phyloP scores from a whole-genome alignment of 2,329 filamentous ascomycete genomes.

The Cytospora piceae region DNA sequence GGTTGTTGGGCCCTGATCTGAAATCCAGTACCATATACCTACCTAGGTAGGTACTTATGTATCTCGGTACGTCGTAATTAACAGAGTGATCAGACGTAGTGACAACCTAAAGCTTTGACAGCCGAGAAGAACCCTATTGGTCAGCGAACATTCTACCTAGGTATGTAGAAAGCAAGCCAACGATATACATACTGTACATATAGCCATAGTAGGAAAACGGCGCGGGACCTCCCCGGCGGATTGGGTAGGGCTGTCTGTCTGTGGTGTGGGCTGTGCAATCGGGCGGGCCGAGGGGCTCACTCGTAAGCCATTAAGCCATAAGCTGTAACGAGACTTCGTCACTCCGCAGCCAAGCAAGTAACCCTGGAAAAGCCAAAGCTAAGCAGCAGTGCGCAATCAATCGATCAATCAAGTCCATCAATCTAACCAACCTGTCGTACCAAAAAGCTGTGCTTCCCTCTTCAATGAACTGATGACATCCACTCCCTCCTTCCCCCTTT shows the following conservation, averaged over 20 bases:
- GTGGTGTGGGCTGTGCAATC: conserved; percentile 19
- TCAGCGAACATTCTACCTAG: neutral
- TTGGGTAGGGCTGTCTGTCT: conserved; percentile 8
- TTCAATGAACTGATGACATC: conserved; percentile 18
- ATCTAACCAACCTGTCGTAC: neutral
- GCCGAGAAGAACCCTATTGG: neutral
- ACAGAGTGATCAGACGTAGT: no score
- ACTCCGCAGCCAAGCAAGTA: conserved; percentile 17
- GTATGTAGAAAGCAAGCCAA: neutral
- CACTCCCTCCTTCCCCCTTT: conserved; percentile 15
- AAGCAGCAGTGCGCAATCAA: neutral
- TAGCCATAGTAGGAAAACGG: neutral
- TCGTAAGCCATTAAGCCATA: conserved; percentile 1
- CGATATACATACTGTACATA: neutral
- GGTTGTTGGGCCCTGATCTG: neutral
- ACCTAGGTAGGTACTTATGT: neutral
- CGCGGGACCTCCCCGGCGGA: neutral
- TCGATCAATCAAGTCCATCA: neutral
- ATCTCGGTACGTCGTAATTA: no score
- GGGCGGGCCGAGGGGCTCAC: conserved; percentile 22
- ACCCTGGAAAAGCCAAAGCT: conserved; percentile 4
- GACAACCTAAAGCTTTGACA: neutral
- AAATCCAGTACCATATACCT: no score
- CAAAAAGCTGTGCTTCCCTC: neutral
- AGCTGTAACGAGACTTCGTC: conserved; percentile 10